These are phyloP conservation scores for Phycomyces nitens DNA, from an alignment of 192 early-diverging fungal genomes.

Conservation along the genomic window DNA sequence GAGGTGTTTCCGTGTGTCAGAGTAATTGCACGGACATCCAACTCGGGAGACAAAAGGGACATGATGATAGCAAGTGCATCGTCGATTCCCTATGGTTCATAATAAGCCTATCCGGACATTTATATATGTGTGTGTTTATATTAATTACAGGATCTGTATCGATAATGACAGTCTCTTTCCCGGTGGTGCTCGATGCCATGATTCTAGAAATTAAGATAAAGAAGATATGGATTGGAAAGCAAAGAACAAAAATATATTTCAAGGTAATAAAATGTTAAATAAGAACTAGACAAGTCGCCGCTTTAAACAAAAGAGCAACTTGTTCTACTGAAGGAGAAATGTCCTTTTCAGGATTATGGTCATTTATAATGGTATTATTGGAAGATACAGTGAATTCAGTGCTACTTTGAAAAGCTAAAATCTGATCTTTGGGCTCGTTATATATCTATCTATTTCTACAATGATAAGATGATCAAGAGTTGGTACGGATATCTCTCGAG, in stretches of 20 bases:
- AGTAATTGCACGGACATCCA: slow-evolving; percentile 46
- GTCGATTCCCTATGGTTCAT: slow-evolving; percentile 32
- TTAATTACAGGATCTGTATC: slow-evolving; percentile 27
- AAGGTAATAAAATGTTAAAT: neutral
- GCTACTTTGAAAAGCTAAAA: too few relatives aligned
- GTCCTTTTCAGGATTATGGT: too few relatives aligned
- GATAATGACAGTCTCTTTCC: slow-evolving; percentile 19
- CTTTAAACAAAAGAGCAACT: neutral
- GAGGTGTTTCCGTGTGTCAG: slow-evolving; percentile 44
- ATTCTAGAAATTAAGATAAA: neutral
- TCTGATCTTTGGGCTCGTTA: too few relatives aligned
- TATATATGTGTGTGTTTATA: neutral
- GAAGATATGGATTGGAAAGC: neutral
- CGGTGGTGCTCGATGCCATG: neutral
- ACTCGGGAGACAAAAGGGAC: slow-evolving; percentile 41
- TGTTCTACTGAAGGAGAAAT: too few relatives aligned
- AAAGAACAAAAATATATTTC: slow-evolving; percentile 5
- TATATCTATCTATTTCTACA: too few relatives aligned
- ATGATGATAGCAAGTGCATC: slow-evolving; percentile 47
- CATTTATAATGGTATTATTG: too few relatives aligned
- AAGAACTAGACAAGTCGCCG: neutral
- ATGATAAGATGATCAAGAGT: too few relatives aligned
- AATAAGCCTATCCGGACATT: neutral
- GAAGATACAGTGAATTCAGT: too few relatives aligned
- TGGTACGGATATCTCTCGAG: too few relatives aligned